phyloP scores from a whole-genome alignment of 805 yeast species.

The Lipomyces chichibuensis region DNA sequence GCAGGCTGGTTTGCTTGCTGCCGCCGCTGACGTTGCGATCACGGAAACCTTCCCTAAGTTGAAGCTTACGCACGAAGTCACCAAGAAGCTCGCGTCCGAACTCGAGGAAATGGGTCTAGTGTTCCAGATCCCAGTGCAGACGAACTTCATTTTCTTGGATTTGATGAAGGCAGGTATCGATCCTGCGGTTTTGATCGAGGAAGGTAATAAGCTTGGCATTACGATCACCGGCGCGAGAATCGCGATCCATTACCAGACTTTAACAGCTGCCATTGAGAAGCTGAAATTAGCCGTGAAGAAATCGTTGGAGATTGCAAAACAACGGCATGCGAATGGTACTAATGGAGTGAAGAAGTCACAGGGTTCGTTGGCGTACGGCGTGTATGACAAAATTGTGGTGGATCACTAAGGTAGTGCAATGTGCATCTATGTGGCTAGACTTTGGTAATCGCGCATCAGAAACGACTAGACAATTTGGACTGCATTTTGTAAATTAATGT shows the following conservation, averaged over 20 bases:
- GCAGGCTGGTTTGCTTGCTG: conserved; percentile 79
- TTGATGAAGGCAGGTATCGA: conserved; percentile 57
- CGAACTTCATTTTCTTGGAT: conserved; percentile 79
- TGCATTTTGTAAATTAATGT: background rate
- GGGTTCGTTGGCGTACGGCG: conserved; percentile 14
- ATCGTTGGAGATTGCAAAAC: conserved; percentile 20
- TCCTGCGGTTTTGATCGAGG: conserved; percentile 55
- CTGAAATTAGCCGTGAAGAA: conserved; percentile 53
- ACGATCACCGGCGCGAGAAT: conserved; percentile 72
- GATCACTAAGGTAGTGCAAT: background rate
- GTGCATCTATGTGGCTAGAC: background rate
- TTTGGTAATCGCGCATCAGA: background rate
- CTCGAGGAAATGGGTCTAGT: conserved; percentile 52
- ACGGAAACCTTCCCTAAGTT: conserved; percentile 66
- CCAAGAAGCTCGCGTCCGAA: conserved; percentile 57
- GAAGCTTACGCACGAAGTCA: conserved; percentile 54
- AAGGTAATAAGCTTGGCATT: conserved; percentile 63
- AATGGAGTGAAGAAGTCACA: conserved; percentile 1
- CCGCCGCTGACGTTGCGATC: conserved; percentile 80
- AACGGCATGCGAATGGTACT: conserved; percentile 6
- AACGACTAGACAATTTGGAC: background rate
- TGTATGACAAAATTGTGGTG: conserved; percentile 20
- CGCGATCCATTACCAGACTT: conserved; percentile 76
- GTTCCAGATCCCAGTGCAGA: conserved; percentile 74
- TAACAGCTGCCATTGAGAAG: conserved; percentile 57